phyloP scores from a whole-genome alignment of 176 grass and related monocot genomes.

The Panicum miliaceum region DNA sequence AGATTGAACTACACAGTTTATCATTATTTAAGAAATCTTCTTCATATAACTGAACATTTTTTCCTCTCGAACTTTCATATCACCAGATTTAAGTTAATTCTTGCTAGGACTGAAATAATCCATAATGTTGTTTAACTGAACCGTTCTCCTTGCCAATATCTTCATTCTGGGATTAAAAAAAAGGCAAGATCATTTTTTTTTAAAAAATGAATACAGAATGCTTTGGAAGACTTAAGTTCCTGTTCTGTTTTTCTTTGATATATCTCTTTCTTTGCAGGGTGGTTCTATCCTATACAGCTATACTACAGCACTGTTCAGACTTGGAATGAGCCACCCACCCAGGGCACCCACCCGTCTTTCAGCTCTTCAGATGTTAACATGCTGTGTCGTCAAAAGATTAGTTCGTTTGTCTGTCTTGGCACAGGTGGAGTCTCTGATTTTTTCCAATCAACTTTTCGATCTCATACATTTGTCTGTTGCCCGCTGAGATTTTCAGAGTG shows the following conservation, averaged over 20 bases:
- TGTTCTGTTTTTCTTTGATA: neutral
- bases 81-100: neutral
- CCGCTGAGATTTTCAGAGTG: slow-evolving; percentile 24
- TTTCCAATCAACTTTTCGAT: slow-evolving; percentile 36
- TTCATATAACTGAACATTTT: too few species aligned
- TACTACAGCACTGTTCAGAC: neutral
- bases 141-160: neutral
- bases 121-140: neutral
- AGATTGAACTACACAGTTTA: neutral
- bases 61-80: too few species aligned
- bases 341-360: neutral
- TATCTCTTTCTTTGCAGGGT: neutral
- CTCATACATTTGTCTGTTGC: slow-evolving; percentile 45
- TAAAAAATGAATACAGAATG: too few species aligned
- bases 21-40: neutral
- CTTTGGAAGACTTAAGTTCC: neutral
- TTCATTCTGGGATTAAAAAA: neutral
- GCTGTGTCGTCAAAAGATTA: slow-evolving; percentile 32
- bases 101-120: neutral
- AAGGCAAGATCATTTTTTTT: too few species aligned
- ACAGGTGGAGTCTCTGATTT: slow-evolving; percentile 39
- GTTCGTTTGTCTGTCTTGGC: slow-evolving; percentile 27
- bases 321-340: neutral
- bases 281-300: neutral
- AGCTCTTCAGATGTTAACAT: slow-evolving; percentile 29